These are phyloP conservation scores for Cladorrhinum samala DNA, from an alignment of 495 filamentous ascomycete genomes.

Conservation along the genomic window DNA sequence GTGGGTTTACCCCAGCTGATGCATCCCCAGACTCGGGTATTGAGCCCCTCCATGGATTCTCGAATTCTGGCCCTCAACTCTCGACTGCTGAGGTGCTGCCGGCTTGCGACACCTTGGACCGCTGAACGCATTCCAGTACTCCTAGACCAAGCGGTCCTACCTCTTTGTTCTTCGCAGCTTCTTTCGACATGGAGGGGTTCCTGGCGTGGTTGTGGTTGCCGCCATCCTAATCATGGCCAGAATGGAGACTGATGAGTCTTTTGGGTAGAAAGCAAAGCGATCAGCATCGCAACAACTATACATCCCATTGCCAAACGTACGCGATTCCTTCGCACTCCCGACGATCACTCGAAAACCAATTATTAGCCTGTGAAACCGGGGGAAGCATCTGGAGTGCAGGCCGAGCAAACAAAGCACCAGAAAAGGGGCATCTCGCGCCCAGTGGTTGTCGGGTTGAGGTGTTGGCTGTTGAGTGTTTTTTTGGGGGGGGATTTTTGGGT, in stretches of 20 bases:
- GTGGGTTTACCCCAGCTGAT: conserved; percentile 18
- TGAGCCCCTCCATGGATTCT: conserved; percentile 3
- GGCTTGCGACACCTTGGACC: too few relatives aligned
- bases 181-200: neutral
- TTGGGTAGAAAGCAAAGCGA: conserved; percentile 17
- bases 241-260: conserved; percentile 19
- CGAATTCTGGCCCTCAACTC: neutral
- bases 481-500: conserved; percentile 7
- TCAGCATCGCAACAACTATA: conserved; percentile 1
- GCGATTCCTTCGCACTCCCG: neutral
- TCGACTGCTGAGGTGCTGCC: too few relatives aligned
- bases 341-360: neutral
- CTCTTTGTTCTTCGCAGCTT: neutral
- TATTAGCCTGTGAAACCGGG: neutral
- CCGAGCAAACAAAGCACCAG: neutral
- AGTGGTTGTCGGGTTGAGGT: neutral
- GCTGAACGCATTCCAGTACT: too few relatives aligned
- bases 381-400: neutral
- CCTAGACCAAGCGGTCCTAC: neutral
- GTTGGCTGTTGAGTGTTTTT: too few relatives aligned
- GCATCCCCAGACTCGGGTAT: conserved; percentile 8
- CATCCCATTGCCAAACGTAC: too few relatives aligned
- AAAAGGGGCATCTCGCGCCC: conserved; percentile 1
- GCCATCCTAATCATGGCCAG: neutral
- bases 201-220: neutral